phyloP scores from a whole-genome alignment of 305 asterid genomes.

The Striga hermonthica region DNA sequence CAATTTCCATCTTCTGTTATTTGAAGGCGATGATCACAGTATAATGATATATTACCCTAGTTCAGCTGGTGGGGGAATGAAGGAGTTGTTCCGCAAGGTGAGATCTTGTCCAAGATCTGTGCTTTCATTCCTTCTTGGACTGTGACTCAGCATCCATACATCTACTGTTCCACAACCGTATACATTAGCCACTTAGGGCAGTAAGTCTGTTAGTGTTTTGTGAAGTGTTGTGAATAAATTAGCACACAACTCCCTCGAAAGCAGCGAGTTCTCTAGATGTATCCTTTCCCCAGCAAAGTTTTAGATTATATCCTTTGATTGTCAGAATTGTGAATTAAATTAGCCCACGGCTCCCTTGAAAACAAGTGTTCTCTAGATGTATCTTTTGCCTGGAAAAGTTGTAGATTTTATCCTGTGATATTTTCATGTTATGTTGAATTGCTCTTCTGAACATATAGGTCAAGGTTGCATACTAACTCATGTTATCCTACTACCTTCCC shows the following conservation, averaged over 20 bases:
- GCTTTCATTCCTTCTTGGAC: constrained; percentile 14
- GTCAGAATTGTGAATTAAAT: no score
- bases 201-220: not conserved
- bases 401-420: not conserved
- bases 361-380: constrained; percentile 10
- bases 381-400: not conserved
- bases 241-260: constrained; percentile 12
- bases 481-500: not conserved
- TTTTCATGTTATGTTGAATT: constrained; percentile 13
- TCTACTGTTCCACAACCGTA: constrained; percentile 16
- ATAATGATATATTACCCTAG: constrained; percentile 99
- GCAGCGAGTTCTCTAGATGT: constrained; percentile 8
- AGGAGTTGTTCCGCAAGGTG: constrained; percentile 97
- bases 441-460: not conserved
- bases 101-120: constrained; percentile 26
- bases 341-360: constrained; percentile 13
- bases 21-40: constrained; percentile 92
- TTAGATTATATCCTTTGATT: not conserved
- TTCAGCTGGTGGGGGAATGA: constrained; percentile 99
- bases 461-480: not conserved
- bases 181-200: constrained; percentile 19
- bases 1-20: constrained; percentile 36
- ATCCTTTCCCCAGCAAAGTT: not conserved
- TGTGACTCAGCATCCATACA: constrained; percentile 20
- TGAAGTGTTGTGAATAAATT: constrained; percentile 3